Evolutionary conservation across 352 stramenopile genomes (phyloP), one percentile per base, ranked within the genome.

Genomic region (Phytophthora nicotianae): DNA sequence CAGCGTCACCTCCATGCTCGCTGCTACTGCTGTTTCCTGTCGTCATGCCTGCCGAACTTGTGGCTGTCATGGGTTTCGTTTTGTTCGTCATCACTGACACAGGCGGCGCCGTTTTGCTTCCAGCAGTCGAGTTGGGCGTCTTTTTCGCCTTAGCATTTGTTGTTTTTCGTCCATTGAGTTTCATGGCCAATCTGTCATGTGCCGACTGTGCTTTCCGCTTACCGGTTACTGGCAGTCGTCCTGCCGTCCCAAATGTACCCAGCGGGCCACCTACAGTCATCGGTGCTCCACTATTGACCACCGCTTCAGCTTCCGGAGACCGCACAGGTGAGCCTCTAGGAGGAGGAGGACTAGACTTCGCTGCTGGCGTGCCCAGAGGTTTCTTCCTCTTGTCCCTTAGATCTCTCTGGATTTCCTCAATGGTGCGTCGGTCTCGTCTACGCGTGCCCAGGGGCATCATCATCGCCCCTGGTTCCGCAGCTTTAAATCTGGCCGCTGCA

Each of bases 321-420:
- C 88, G 71, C 52, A 83, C 67, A 1, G 84, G 83, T 5, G 81
- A 92, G 8, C 77, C 85, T 47, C 74, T 73, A 1, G 72, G 72
- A 11, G 68, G 86, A 33, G 78, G 82, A 4, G 79, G 86, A 65
- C 82, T 93, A 23, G 71, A 68, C 13, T 65, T 75, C 2, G 70
- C 79, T 3, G 72, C 57, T 3, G 62, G 41, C 2, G 41, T 65
- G 0, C 56, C 50, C n/a, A 68, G 17, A 0, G 71, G 74, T 50
- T 83, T 86, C 41, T 79, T 79, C 6, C 81, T 74, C 50, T 90
- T 94, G 53, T 81, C 89, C 45, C 83, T 65, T 19, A 95, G 57
- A 53, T 95, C 87, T 49, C 83, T 71, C 54, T 95, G 87, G 51
- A 95, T 95, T 62, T 95, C 83, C 45, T 95, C 87, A 54, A 95